phyloP scores from a whole-genome alignment of 2,329 filamentous ascomycete genomes.

The Hypoxylon sp. region DNA sequence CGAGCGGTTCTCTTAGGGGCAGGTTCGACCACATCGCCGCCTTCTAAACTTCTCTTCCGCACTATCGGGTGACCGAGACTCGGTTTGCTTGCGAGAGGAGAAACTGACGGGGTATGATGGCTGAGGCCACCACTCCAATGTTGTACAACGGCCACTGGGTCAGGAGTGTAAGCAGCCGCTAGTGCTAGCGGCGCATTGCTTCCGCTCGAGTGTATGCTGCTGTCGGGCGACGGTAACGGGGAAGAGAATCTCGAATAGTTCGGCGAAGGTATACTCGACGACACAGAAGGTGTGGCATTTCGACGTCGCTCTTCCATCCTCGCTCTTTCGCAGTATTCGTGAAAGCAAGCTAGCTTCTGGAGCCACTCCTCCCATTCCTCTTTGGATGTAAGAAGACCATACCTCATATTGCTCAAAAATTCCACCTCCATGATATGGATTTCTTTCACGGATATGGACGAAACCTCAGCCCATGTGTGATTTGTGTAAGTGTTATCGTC shows the following conservation, averaged over 20 bases:
- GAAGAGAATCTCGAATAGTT: slow-evolving; percentile 58
- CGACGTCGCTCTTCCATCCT: slow-evolving; percentile 57
- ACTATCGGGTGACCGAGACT: slow-evolving; percentile 56
- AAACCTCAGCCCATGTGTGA: slow-evolving; percentile 99
- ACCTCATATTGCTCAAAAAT: slow-evolving; percentile 98
- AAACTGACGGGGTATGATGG: slow-evolving; percentile 58
- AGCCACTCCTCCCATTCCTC: slow-evolving; percentile 92
- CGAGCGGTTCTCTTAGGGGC: slow-evolving; percentile 65
- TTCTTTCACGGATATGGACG: slow-evolving; percentile 90
- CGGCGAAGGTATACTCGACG: slow-evolving; percentile 59
- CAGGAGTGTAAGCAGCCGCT: slow-evolving; percentile 59
- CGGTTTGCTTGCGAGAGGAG: slow-evolving; percentile 64
- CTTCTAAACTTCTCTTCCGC: slow-evolving; percentile 67
- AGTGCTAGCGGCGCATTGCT: slow-evolving; percentile 55
- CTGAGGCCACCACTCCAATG: no score
- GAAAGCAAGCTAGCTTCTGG: slow-evolving; percentile 82
- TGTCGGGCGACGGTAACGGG: slow-evolving; percentile 65
- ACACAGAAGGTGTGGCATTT: slow-evolving; percentile 44
- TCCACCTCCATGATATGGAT: slow-evolving; percentile 99
- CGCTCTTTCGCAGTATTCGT: slow-evolving; percentile 83
- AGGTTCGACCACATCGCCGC: slow-evolving; percentile 63
- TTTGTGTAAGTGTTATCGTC: slow-evolving; percentile 99
- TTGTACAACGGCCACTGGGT: slow-evolving; percentile 52
- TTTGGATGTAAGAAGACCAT: slow-evolving; percentile 88
- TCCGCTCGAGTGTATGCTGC: slow-evolving; percentile 52